A percentile compares a stretch with the other conserved stretches of the same genome.
These are phyloP conservation scores for Paxillus rubicundulus DNA, from an alignment of 768 basidiomycete species.

Conservation along the genomic window DNA sequence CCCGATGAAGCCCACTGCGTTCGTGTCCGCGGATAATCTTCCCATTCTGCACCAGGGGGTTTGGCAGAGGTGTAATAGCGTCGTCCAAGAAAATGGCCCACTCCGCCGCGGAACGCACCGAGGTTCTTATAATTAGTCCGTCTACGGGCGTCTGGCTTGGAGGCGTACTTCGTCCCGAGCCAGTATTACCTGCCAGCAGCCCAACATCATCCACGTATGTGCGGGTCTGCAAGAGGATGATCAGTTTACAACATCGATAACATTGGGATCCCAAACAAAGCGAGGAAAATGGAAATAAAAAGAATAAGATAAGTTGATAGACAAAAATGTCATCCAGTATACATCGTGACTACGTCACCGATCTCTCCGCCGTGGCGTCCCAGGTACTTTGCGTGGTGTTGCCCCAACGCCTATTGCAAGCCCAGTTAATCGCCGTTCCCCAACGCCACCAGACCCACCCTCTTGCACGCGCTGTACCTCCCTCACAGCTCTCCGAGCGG, in stretches of 20 bases:
- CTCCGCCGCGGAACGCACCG: constrained; percentile 55
- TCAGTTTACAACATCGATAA: constrained; percentile 26
- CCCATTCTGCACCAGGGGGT: constrained; percentile 48
- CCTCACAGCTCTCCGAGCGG: constrained; percentile 63
- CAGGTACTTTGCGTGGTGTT: constrained; percentile 56
- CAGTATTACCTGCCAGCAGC: constrained; percentile 20
- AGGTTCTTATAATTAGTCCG: constrained; percentile 46
- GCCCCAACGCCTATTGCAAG: constrained; percentile 42
- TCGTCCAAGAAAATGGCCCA: constrained; percentile 64
- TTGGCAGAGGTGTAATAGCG: constrained; percentile 42
- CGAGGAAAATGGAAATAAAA: constrained; percentile 25
- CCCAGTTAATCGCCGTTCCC: constrained; percentile 56
- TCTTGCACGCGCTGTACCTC: constrained; percentile 68
- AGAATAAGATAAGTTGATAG: constrained; percentile 29
- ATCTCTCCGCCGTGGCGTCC: constrained; percentile 51
- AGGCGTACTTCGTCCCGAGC: constrained; percentile 39
- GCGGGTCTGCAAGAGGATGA: background rate
- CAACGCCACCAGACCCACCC: constrained; percentile 45
- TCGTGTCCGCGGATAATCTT: constrained; percentile 45
- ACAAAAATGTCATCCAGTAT: constrained; percentile 18
- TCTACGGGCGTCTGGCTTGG: constrained; percentile 52
- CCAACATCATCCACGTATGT: too few species aligned
- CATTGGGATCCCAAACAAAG: constrained; percentile 29
- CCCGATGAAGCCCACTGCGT: constrained; percentile 56
- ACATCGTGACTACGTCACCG: constrained; percentile 30